Conservation (phyloP, 1,284 basidiomycete species). For the Ganoderma meredithae region DNA sequence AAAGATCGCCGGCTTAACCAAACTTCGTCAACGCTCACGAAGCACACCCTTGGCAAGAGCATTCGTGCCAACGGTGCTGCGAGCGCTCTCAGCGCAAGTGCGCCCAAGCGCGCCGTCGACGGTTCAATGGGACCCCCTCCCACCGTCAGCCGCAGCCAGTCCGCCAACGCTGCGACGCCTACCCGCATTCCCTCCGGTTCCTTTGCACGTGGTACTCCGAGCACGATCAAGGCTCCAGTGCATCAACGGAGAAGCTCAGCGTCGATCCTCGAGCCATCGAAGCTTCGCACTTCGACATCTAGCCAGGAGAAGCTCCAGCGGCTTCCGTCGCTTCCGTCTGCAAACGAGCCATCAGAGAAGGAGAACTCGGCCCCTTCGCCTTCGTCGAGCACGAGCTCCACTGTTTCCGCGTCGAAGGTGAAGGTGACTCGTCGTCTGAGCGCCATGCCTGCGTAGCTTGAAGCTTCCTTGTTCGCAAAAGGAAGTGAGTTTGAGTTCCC, state of each 20-base stretch:
- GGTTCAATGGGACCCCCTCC: conserved; percentile 60
- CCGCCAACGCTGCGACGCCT: conserved; percentile 31
- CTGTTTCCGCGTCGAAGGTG: conserved; percentile 13
- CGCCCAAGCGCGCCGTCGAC: conserved; percentile 37
- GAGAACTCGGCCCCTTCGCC: conserved; percentile 42
- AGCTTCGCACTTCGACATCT: conserved; percentile 29
- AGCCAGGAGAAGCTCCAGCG: conserved; percentile 34
- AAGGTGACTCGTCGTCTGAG: conserved; percentile 32
- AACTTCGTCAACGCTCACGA: conserved; percentile 36
- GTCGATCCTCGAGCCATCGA: conserved; percentile 43
- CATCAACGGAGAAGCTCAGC: conserved; percentile 38
- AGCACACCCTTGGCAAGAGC: conserved; percentile 54
- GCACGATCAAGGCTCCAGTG: conserved; percentile 29
- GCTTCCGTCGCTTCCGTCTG: conserved; percentile 38
- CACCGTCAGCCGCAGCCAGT: conserved; percentile 24
- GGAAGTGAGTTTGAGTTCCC: not conserved
- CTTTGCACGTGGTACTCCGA: conserved; percentile 31
- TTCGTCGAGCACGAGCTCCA: conserved; percentile 23
- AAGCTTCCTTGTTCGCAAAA: not conserved
- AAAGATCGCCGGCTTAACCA: conserved; percentile 42
- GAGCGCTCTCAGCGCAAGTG: conserved; percentile 44
- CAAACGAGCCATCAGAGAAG: conserved; percentile 54
- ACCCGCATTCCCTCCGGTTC: conserved; percentile 38
- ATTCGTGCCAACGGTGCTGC: conserved; percentile 53
- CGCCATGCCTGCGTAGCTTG: conserved; percentile 30